Conservation (phyloP, 805 yeast genomes). For the Candida anglica region DNA sequence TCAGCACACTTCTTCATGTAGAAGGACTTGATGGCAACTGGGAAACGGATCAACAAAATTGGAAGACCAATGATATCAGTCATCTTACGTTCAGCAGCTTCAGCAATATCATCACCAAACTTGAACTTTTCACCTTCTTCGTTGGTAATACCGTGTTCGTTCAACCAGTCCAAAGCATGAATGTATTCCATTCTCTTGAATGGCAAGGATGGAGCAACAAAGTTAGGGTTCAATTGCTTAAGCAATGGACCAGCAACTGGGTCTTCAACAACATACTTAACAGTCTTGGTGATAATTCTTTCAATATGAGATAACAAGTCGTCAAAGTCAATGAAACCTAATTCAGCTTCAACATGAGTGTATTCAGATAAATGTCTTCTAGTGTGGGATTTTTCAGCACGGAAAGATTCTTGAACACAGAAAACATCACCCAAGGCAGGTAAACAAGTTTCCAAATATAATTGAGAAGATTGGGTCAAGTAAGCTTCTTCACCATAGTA, state of each 20-base stretch:
- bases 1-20: constrained; percentile 93
- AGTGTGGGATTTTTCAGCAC: constrained; percentile 98
- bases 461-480: constrained; percentile 94
- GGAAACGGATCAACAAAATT: constrained; percentile 89
- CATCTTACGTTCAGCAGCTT: constrained; percentile 99
- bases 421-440: constrained; percentile 97
- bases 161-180: constrained; percentile 92
- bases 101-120: constrained; percentile 99
- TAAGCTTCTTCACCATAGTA: constrained; percentile 97
- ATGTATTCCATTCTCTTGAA: constrained; percentile 89
- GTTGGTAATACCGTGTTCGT: constrained; percentile 89
- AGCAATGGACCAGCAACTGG: constrained; percentile 90
- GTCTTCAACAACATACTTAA: constrained; percentile 77
- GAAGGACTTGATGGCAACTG: constrained; percentile 94
- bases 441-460: constrained; percentile 92
- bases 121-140: constrained; percentile 91
- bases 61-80: constrained; percentile 93
- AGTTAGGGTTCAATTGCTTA: constrained; percentile 88
- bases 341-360: constrained; percentile 95
- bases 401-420: constrained; percentile 96
- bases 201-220: constrained; percentile 77
- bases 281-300: constrained; percentile 61
- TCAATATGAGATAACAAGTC: constrained; percentile 86
- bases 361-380: constrained; percentile 97
- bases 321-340: constrained; percentile 82